Evolutionary conservation across 306 rosid species (phyloP), one percentile per base, ranked within the genome.

Genomic region (Ochetophila trinervis): DNA sequence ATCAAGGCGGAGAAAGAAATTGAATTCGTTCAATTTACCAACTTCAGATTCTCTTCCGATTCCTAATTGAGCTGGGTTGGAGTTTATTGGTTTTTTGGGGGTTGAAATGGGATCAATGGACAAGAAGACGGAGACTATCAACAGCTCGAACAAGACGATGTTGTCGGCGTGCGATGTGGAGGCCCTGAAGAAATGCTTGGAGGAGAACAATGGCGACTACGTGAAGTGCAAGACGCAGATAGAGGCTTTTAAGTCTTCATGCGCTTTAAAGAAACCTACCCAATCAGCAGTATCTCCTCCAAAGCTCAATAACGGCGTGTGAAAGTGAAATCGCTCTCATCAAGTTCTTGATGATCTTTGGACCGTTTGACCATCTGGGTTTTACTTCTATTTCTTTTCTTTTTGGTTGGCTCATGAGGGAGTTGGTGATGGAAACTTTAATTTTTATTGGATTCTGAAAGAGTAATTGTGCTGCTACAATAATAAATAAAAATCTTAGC

Each of bases 131-230:
- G 86, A 65, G 54, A 60, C 70, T 10, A 55, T 70, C 52, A 57
- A 44, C 66, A 37, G 27, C n/a, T 68, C 52, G 79, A 80, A 67
- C 83, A 89, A 77, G 76, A 83, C 13, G n/a, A n/a, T n/a, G 65
- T 61, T 21, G 63, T 76, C 90, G 35, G 49, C 90, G 10, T 92
- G 96, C 69, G 90, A 91, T 60, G 89, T 89, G 63, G 91, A 87
- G 67, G 96, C 98, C 60, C 79, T 92, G 15, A 84, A 70, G 76
- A 92, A 85, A 66, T 92, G 98, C 53, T 79, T 92, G 89, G 96
- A 89, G 74, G 96, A 89, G 78, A 89, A 82, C 76, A 87, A 87
- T 4, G 96, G 96, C 5, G 91, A 89, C 73, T 80, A 86, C 60
- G 72, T 79, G 72, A 92, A 92, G 82, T 89, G 98, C 63, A 90